Conservation (phyloP, 129 eudicot species). For the Flaveria trinervia region DNA sequence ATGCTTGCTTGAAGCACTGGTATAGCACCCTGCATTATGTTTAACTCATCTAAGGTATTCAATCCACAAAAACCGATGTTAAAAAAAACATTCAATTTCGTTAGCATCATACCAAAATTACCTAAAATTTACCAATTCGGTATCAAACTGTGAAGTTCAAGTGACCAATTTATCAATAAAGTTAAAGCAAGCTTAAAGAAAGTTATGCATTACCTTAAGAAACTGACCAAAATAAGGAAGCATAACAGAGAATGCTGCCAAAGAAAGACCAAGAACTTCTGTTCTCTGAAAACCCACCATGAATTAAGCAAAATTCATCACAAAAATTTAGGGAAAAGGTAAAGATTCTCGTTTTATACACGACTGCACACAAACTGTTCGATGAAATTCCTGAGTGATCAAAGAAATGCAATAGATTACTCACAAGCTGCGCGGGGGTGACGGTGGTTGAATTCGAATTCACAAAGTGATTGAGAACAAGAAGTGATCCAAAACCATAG, state of each 20-base stretch:
- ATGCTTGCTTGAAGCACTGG: slow-evolving; percentile 52
- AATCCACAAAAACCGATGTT: not conserved
- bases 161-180: not conserved
- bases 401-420: not conserved
- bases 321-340: not conserved
- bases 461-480: slow-evolving; percentile 65
- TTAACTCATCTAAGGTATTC: not conserved
- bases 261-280: slow-evolving; percentile 73
- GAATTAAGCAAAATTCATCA: slow-evolving; percentile 5
- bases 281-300: slow-evolving; percentile 52
- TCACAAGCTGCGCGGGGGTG: slow-evolving; percentile 77
- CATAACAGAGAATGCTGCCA: slow-evolving; percentile 71
- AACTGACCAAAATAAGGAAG: slow-evolving; percentile 87
- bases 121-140: not conserved
- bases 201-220: slow-evolving; percentile 58
- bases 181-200: not conserved
- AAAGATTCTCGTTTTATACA: not conserved
- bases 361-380: slow-evolving; percentile 24
- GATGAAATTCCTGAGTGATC: not conserved
- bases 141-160: not conserved
- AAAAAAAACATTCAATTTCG: not conserved
- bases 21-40: slow-evolving; percentile 59
- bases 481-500: slow-evolving; percentile 67
- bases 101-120: not conserved
- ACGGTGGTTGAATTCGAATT: slow-evolving; percentile 55